Conservation (phyloP, 1,139 yeast genomes). For the Yamadazyma jaroonii region DNA sequence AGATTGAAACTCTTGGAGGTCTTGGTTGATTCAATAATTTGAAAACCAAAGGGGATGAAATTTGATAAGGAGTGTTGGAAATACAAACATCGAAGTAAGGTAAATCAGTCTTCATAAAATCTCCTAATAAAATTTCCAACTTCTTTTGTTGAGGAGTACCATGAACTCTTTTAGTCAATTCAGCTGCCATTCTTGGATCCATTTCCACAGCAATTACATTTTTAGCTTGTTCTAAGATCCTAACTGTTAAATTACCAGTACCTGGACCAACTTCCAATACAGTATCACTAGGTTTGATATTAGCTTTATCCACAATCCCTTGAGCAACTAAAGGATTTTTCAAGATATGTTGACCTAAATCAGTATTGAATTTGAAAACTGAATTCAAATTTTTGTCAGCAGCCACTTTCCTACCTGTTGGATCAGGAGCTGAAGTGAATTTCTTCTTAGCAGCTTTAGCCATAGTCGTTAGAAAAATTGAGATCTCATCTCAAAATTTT, state of each 20-base stretch:
- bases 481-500: slow-evolving; percentile 12
- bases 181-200: slow-evolving; percentile 99
- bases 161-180: slow-evolving; percentile 93
- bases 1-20: slow-evolving; percentile 92
- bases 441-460: slow-evolving; percentile 56
- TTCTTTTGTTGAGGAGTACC: slow-evolving; percentile 93
- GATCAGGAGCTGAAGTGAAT: slow-evolving; percentile 40
- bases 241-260: slow-evolving; percentile 95
- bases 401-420: slow-evolving; percentile 50
- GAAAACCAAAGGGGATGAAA: slow-evolving; percentile 94
- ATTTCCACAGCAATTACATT: slow-evolving; percentile 94
- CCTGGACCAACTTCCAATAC: slow-evolving; percentile 99
- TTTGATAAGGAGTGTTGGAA: slow-evolving; percentile 96
- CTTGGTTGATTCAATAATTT: slow-evolving; percentile 85
- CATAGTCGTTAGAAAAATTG: slow-evolving; percentile 28
- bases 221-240: slow-evolving; percentile 87
- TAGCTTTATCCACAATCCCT: slow-evolving; percentile 96
- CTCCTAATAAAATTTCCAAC: slow-evolving; percentile 88
- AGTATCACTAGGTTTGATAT: slow-evolving; percentile 84
- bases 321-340: slow-evolving; percentile 97
- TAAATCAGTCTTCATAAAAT: slow-evolving; percentile 91
- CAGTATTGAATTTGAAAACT: slow-evolving; percentile 94
- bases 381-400: slow-evolving; percentile 73
- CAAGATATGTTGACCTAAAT: slow-evolving; percentile 93
- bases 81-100: slow-evolving; percentile 96